These are phyloP conservation scores for Exophiala sp. DNA, from an alignment of 2,329 filamentous ascomycete species.

Conservation along the genomic window DNA sequence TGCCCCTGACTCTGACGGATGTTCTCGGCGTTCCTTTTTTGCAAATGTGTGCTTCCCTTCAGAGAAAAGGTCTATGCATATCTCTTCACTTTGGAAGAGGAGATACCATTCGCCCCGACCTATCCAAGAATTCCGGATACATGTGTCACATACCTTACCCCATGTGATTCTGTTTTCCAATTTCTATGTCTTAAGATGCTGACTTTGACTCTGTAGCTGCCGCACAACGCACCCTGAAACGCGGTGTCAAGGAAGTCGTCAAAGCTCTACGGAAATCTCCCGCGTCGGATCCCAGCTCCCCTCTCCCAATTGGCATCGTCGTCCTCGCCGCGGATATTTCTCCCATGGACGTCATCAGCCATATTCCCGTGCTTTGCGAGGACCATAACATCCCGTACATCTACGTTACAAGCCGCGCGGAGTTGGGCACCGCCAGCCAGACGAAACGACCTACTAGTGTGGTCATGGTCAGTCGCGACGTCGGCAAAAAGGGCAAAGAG, in stretches of 20 bases:
- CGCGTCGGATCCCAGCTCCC: conserved; percentile 46
- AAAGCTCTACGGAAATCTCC: conserved; percentile 94
- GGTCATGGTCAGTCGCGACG: conserved; percentile 66
- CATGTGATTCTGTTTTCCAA: too few relatives aligned
- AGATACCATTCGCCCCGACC: too few relatives aligned
- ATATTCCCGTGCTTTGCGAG: conserved; percentile 96
- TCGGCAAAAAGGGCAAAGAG: conserved; percentile 44
- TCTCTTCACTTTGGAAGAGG: too few relatives aligned
- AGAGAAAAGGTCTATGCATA: too few relatives aligned
- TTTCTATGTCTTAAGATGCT: not conserved
- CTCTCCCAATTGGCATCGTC: conserved; percentile 66
- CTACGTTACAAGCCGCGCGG: conserved; percentile 85
- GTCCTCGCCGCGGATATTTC: conserved; percentile 96
- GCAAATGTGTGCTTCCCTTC: too few relatives aligned
- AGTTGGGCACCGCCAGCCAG: conserved; percentile 85
- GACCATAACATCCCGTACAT: conserved; percentile 97
- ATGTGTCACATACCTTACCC: too few relatives aligned
- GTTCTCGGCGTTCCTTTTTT: not conserved
- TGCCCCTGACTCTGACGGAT: not conserved
- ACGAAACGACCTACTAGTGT: conserved; percentile 97
- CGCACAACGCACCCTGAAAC: conserved; percentile 91
- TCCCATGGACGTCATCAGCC: conserved; percentile 96
- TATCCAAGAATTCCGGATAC: too few relatives aligned
- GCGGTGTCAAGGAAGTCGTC: conserved; percentile 97
- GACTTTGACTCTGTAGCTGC: conserved; percentile 53